These are phyloP conservation scores for Salix purpurea DNA, from an alignment of 345 rosid genomes.

Conservation along the genomic window DNA sequence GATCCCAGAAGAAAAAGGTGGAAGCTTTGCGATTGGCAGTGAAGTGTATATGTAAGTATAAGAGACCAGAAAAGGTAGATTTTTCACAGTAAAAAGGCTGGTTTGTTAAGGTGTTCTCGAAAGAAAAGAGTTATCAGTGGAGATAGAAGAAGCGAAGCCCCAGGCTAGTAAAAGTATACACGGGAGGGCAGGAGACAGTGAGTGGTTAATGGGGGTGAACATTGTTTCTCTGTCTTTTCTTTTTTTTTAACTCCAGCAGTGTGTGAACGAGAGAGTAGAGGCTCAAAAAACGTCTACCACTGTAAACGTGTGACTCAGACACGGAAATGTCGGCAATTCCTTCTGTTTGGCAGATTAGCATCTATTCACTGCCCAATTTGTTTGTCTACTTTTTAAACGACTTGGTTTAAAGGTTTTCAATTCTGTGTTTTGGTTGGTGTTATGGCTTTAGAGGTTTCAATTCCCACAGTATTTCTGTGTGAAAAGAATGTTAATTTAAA, in stretches of 20 bases:
- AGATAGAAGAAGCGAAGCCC: too few relatives aligned
- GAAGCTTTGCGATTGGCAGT: not conserved
- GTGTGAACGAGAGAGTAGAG: not conserved
- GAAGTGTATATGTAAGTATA: not conserved
- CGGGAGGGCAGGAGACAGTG: not conserved
- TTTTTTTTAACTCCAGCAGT: too few relatives aligned
- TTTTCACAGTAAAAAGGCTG: not conserved
- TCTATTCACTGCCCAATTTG: not conserved
- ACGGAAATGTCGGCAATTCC: constrained; percentile 8
- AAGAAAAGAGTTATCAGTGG: not conserved
- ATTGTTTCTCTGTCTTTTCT: too few relatives aligned
- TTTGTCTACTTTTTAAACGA: too few relatives aligned
- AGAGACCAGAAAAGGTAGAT: too few relatives aligned
- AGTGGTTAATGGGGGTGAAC: not conserved
- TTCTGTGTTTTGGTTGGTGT: too few relatives aligned
- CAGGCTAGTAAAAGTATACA: not conserved
- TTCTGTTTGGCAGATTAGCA: not conserved
- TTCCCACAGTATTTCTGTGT: too few relatives aligned
- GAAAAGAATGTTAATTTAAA: too few relatives aligned
- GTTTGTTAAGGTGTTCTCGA: not conserved
- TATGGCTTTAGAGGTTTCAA: too few relatives aligned
- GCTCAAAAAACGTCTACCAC: not conserved
- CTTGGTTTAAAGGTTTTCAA: too few relatives aligned
- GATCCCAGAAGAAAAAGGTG: constrained; percentile 2
- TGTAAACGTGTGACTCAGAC: not conserved